Conservation (phyloP, 208 protist species). For the Trypanosoma brucei region DNA sequence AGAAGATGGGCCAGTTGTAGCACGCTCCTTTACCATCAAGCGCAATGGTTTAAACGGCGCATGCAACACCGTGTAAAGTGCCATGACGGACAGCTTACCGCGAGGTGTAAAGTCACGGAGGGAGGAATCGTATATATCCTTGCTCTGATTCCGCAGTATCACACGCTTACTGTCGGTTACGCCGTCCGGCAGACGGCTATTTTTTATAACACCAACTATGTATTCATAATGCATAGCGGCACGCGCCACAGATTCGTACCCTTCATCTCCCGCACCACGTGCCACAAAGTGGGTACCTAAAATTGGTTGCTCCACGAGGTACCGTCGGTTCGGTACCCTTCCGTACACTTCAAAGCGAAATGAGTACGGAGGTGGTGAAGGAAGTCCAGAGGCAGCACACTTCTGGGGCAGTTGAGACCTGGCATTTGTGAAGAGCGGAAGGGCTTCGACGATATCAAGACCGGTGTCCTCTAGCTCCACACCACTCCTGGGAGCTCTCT, state of each 20-base stretch:
- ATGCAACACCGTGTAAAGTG: conserved; percentile 37
- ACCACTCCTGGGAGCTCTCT: conserved; percentile 24
- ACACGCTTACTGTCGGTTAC: neutral
- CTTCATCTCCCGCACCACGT: conserved; percentile 34
- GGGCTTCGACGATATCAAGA: conserved; percentile 29
- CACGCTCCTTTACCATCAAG: conserved; percentile 12
- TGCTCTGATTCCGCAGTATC: conserved; percentile 1
- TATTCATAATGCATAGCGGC: conserved; percentile 78
- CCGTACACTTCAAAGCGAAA: conserved; percentile 48
- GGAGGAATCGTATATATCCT: conserved; percentile 23
- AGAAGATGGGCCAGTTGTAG: neutral
- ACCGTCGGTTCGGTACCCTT: conserved; percentile 25
- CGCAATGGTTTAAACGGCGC: conserved; percentile 33
- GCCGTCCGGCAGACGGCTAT: neutral
- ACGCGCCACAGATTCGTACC: conserved; percentile 38
- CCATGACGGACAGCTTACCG: conserved; percentile 44
- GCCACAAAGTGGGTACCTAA: conserved; percentile 65
- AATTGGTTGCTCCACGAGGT: conserved; percentile 40
- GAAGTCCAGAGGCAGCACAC: conserved; percentile 39
- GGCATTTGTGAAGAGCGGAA: conserved; percentile 30
- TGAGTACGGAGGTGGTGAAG: conserved; percentile 25
- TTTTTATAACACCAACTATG: conserved; percentile 30
- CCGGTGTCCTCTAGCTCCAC: conserved; percentile 30
- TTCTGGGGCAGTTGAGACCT: conserved; percentile 27
- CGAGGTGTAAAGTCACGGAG: conserved; percentile 28